Evolutionary conservation across 768 basidiomycete species (phyloP).

Genomic region (Cubamyces lactineus): DNA sequence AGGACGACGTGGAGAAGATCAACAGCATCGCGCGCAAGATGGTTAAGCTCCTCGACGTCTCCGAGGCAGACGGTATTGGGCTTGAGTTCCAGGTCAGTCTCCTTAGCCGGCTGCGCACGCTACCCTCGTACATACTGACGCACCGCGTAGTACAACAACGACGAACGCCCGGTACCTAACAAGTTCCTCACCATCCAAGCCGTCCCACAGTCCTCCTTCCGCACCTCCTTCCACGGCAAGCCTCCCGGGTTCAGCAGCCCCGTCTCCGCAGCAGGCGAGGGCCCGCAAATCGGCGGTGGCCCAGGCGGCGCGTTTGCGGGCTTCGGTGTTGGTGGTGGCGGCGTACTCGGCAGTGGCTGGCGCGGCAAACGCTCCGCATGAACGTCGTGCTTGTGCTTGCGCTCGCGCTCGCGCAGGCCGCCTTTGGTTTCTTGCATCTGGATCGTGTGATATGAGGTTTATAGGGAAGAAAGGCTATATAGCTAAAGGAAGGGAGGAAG

Average conservation of each 20-base stretch:
- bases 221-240: constrained; percentile 60
- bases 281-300: constrained; percentile 32
- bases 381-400: no score
- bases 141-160: constrained; percentile 72
- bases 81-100: constrained; percentile 84
- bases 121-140: neutral
- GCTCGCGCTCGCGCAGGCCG: no score
- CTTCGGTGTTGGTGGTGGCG: constrained; percentile 50
- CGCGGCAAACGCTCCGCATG: constrained; percentile 28
- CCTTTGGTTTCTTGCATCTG: no score
- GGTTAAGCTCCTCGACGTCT: constrained; percentile 80
- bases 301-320: constrained; percentile 50
- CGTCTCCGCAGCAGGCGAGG: constrained; percentile 33
- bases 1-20: constrained; percentile 83
- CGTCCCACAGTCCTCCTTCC: constrained; percentile 65
- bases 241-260: constrained; percentile 34
- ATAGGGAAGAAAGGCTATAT: no score
- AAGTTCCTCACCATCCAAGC: constrained; percentile 84
- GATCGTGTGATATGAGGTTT: no score
- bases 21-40: constrained; percentile 85
- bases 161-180: constrained; percentile 78
- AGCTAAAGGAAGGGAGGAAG: no score
- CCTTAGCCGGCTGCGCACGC: no score
- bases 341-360: constrained; percentile 37
- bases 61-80: constrained; percentile 82